Evolutionary conservation across 75 land plant genomes (phyloP).

Genomic region (Pinus taeda): DNA sequence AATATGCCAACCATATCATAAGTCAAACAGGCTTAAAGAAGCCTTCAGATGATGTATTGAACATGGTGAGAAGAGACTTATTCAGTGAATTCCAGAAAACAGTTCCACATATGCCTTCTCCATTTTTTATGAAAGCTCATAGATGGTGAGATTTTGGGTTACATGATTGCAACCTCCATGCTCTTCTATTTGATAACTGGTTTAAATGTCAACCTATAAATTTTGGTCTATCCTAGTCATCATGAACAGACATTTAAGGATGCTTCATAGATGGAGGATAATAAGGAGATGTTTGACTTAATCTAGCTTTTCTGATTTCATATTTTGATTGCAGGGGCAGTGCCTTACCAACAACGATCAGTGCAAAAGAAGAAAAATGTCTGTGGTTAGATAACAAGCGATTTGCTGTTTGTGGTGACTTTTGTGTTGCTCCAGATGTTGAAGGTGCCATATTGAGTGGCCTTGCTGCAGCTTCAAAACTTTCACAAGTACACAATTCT

Average conservation of each 20-base stretch:
- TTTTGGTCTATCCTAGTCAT: background rate
- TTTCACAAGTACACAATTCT: slow-evolving; percentile 14
- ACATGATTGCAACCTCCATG: background rate
- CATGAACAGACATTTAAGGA: background rate
- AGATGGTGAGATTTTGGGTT: slow-evolving; percentile 59
- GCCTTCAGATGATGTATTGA: slow-evolving; percentile 52
- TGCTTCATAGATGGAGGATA: background rate
- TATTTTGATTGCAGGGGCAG: slow-evolving; percentile 60
- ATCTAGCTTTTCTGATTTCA: background rate
- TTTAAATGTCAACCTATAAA: background rate
- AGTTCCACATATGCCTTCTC: slow-evolving; percentile 40
- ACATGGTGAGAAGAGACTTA: slow-evolving; percentile 50
- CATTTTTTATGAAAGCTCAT: slow-evolving; percentile 77
- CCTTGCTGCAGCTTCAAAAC: slow-evolving; percentile 56
- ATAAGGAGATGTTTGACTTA: background rate
- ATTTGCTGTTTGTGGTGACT: slow-evolving; percentile 80
- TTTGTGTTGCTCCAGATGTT: slow-evolving; percentile 68
- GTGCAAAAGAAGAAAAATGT: slow-evolving; percentile 66
- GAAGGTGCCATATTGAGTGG: slow-evolving; percentile 87
- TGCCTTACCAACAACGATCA: slow-evolving; percentile 66
- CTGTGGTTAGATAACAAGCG: slow-evolving; percentile 34
- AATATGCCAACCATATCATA: slow-evolving; percentile 59
- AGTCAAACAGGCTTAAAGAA: slow-evolving; percentile 50
- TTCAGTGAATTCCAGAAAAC: slow-evolving; percentile 49
- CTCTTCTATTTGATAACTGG: background rate